Percentiles rank a stretch among this genome's conserved stretches.
Evolutionary conservation across 2,329 filamentous ascomycete species (phyloP).

Genomic region (Sporothrix inflata): DNA sequence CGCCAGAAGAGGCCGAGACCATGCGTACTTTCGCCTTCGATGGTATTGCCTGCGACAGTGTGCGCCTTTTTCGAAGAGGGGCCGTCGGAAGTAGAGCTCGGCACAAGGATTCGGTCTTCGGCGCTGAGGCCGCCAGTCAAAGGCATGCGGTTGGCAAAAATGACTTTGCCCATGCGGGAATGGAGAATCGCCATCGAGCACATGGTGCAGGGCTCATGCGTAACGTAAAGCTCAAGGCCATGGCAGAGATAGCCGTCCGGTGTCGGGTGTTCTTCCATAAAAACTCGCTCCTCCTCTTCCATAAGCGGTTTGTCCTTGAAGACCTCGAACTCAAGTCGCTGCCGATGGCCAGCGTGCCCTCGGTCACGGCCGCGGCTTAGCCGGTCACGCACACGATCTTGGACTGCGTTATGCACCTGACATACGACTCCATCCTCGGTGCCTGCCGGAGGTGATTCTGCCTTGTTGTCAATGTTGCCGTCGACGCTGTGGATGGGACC

Average conservation of each 20-base stretch:
- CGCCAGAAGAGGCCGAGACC: slow-evolving; percentile 72
- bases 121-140: slow-evolving; percentile 81
- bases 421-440: slow-evolving; percentile 15
- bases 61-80: not conserved
- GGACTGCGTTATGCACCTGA: slow-evolving; percentile 34
- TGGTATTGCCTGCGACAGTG: not conserved
- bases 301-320: slow-evolving; percentile 72
- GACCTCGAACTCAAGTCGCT: slow-evolving; percentile 60
- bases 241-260: slow-evolving; percentile 91
- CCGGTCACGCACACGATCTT: slow-evolving; percentile 34
- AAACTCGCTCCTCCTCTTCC: slow-evolving; percentile 66
- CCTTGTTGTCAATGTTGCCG: not conserved
- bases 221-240: slow-evolving; percentile 89
- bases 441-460: not conserved
- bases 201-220: slow-evolving; percentile 94
- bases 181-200: slow-evolving; percentile 97
- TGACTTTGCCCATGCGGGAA: slow-evolving; percentile 83
- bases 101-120: slow-evolving; percentile 60
- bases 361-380: slow-evolving; percentile 34
- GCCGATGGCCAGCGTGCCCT: slow-evolving; percentile 35
- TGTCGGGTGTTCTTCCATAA: slow-evolving; percentile 65
- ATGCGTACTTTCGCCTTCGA: slow-evolving; percentile 40
- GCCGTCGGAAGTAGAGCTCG: not conserved
- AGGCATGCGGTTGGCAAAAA: slow-evolving; percentile 79
- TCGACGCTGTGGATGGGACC: not conserved